Evolutionary conservation across 805 yeast genomes (phyloP), one percentile per base, ranked within the genome.

Genomic region (Wickerhamomyces tratensis): DNA sequence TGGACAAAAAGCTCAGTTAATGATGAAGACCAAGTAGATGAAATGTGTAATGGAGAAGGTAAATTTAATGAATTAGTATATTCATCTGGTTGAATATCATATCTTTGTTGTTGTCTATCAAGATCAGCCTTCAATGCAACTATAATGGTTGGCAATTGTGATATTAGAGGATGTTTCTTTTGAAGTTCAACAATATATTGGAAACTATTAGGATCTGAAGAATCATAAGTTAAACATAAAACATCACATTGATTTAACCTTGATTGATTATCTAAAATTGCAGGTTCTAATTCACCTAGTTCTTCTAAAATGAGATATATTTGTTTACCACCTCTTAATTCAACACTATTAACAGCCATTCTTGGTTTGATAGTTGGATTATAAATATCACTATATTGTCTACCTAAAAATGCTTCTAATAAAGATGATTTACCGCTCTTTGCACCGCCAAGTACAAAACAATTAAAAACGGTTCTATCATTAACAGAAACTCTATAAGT

Each of bases 61-160:
- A 93, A 58, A 44, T 62, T 68, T 6, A 88, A 60, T 6, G 74
- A 69, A 29, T 86, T 67, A 0, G 96, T 81, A 54, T 80, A 88
- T 27, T 77, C 81, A 51, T 93, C 98, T 0, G 99, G 98, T 56
- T 86, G 96, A 6, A 73, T 65, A 43, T 77, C 85, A 35, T 82
- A 78, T 34, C 98, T 62, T 55, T 93, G 99, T 55, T 91, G 97
- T 57, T 89, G 98, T 50, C 94, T 79, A 59, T 93, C 99, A 34
- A 87, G 67, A 61, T 93, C 99, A 0, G 98, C 98, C 56, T 93
- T 93, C 33, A 89, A 65, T 0, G 96, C 98, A 1, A 89, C 97
- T 54, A 82, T 86, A 0, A 93, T 79, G 5, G 82, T 74, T 0
- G 99, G 99, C 3, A 93, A 63, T 41, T 73, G 72, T 49, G 81